Base-by-base conservation (phyloP, 192 early-diverging fungal species). In the Gryganskiella cystojenkinii region DNA sequence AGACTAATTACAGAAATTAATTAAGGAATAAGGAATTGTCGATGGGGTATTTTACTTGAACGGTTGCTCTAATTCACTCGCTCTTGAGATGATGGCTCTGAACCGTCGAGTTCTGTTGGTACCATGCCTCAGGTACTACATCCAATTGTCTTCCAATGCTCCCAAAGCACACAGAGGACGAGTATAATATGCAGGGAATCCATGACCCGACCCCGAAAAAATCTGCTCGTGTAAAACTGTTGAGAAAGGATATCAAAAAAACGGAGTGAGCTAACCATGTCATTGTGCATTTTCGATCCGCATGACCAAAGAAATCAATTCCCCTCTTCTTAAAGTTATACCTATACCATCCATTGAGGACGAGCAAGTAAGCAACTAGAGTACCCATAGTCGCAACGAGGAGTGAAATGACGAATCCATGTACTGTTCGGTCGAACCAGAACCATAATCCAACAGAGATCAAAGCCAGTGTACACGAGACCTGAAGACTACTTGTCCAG, bases 361-460 rank as follows among this genome's bases (percentile, higher is more conserved):
- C 90, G n/a, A 93, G 76, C n/a, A 75, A 56, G 44, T 84, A 82
- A 30, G 81, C 86, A 17, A 90, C 85, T 24, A 63, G 57, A 3
- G 92, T 91, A 15, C 90, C 92, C 22, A 85, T 55, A 31, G 71
- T 67, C 4, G 87, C 83, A 19, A 91, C 81, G n/a, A 75, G 53
- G 13, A 71, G 31, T 10, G 88, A 87, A 31, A 91, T 67, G 20
- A 85, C 27, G 60, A 92, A 91, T 45, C 92, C 92, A 50, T 91
- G 89, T 27, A 64, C 37, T 0, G 90, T 92, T n/a, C 87, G 67
- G 64, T 93, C 92, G 82, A 93, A 93, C 61, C 89, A 56, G 62
- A 90, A 87, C 92, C 92, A 93, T 24, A 92, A 60, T 17, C 83
- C 86, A 27, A 93, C 37, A 3, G 86, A 84, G 11, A 90, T 84